phyloP scores from a whole-genome alignment of 805 yeast genomes.

The Spathaspora boniae region DNA sequence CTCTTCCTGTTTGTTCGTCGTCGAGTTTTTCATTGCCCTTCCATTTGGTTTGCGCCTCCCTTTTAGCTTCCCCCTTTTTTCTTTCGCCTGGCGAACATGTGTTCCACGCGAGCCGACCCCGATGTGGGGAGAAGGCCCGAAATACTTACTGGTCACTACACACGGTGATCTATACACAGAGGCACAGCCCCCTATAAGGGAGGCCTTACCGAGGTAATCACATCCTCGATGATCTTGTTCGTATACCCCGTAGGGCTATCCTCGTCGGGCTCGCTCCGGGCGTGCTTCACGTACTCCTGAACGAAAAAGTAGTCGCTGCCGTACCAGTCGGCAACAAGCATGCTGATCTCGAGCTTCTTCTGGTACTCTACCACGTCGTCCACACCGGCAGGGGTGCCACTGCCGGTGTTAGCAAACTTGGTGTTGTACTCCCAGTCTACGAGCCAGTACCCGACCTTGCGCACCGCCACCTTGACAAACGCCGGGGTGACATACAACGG shows the following conservation, averaged over 20 bases:
- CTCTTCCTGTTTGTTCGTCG: too few species aligned
- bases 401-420: constrained; percentile 11
- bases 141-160: too few species aligned
- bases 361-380: constrained; percentile 12
- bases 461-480: constrained; percentile 32
- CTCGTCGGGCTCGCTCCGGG: constrained; percentile 16
- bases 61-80: too few species aligned
- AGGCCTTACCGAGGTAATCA: constrained; percentile 29
- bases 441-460: constrained; percentile 41
- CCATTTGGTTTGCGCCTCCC: too few species aligned
- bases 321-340: constrained; percentile 42
- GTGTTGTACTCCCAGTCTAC: constrained; percentile 38
- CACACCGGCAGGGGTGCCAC: constrained; percentile 3
- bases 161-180: too few species aligned
- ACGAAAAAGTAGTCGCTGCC: constrained; percentile 39
- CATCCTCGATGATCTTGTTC: constrained; percentile 37
- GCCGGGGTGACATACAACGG: constrained; percentile 38
- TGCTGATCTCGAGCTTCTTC: constrained; percentile 24
- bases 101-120: too few species aligned
- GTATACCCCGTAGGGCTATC: constrained; percentile 31
- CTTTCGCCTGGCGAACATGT: too few species aligned
- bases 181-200: constrained; percentile 37
- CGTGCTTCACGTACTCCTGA: constrained; percentile 21
- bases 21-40: too few species aligned
- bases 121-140: too few species aligned